These are phyloP conservation scores for Betula pendula DNA, from an alignment of 306 rosid species.

Conservation along the genomic window DNA sequence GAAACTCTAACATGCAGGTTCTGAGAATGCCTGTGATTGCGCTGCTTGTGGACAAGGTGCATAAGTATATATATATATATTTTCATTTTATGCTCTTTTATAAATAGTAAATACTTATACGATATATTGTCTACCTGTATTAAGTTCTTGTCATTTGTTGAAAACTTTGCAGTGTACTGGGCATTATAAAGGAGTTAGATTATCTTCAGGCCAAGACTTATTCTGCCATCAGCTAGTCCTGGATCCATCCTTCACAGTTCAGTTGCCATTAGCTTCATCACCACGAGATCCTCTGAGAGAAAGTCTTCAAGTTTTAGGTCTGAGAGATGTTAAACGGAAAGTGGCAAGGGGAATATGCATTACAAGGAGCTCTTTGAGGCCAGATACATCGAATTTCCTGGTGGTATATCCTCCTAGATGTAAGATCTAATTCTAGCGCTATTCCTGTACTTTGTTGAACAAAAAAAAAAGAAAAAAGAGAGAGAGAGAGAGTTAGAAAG, in stretches of 20 bases:
- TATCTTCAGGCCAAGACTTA: constrained; percentile 84
- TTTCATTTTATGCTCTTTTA: background rate
- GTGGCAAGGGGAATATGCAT: constrained; percentile 94
- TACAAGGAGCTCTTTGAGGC: constrained; percentile 63
- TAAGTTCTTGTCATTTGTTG: constrained; percentile 28
- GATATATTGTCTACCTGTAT: background rate
- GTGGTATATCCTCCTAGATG: constrained; percentile 88
- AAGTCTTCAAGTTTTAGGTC: constrained; percentile 43
- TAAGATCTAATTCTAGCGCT: constrained; percentile 38
- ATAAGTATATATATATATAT: background rate
- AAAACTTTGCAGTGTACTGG: constrained; percentile 56
- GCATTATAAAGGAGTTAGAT: constrained; percentile 75
- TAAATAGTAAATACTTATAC: constrained; percentile 15
- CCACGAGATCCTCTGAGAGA: constrained; percentile 36
- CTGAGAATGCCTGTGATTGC: constrained; percentile 80
- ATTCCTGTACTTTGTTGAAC: constrained; percentile 23
- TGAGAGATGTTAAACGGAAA: constrained; percentile 49
- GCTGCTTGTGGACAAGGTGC: constrained; percentile 78
- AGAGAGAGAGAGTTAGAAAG: background rate
- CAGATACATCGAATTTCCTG: constrained; percentile 57
- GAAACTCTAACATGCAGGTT: constrained; percentile 56
- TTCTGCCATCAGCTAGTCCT: constrained; percentile 70
- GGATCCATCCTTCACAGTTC: constrained; percentile 67
- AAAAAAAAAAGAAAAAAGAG: constrained; percentile 11
- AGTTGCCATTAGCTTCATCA: constrained; percentile 39